Evolutionary conservation across 768 basidiomycete species (phyloP), one percentile per base, ranked within the genome.

Genomic region (Neoboletus brunneissimus): DNA sequence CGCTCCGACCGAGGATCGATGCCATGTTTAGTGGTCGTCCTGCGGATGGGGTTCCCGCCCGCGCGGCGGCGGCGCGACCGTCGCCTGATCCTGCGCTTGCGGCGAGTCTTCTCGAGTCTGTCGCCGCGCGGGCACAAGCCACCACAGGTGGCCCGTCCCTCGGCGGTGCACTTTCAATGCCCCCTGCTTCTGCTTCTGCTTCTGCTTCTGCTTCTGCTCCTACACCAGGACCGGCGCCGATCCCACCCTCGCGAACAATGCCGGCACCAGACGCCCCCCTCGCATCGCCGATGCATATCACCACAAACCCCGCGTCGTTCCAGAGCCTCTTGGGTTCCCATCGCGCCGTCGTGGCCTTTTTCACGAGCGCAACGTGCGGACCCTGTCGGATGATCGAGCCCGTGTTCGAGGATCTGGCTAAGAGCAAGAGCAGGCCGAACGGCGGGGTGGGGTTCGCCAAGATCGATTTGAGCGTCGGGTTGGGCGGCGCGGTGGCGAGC

Each of bases 1-100:
- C 88, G 0, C 79, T 98, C 45, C 85, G 89, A 0, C 94, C 95
- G 1, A 94, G 88, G 42, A 97, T 98, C 49, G 94, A 98, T 67
- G 77, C 83, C 46, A 94, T 96, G 93, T 97, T 84, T 72, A 75
- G 82, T 23, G 76, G 76, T 9, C 59, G 75, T 34, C 67, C 78
- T 1, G 55, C 71, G 4, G 62, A 72, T 4, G 65, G 70, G n/a
- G 52, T 56, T 16, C 63, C 75, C 49, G 55, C 71, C 50, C 69
- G 70, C 47, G 59, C 69, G 5, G 55, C 38, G 34, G 34, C 73
- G 22, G 16, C 43, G 9, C 22, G 31, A 15, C 74, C 71, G 2
- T 59, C 76, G 11, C 78, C 79, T 6, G 73, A 82, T 56, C 76
- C 82, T 27, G 76, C 79, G 27, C 79, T 81, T 27, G 77, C 81